Evolutionary conservation across 352 stramenopile genomes (phyloP), one percentile per base, ranked within the genome.

Genomic region (Globisporangium apiculatum): DNA sequence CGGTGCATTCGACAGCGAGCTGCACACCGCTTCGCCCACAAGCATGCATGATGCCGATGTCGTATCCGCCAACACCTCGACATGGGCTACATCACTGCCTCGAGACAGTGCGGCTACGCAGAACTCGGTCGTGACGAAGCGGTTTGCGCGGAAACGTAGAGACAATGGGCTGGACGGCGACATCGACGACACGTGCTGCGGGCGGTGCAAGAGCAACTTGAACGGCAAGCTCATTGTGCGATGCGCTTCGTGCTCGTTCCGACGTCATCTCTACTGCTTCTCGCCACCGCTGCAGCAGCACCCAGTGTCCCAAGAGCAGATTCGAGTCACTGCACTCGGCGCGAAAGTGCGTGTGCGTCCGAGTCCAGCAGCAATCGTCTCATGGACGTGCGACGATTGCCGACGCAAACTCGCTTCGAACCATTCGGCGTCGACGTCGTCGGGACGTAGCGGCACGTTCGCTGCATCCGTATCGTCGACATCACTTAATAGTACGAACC

Each of bases 261-360:
- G 69, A 0, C 76, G 76, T 24, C 80, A 89, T 55, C 57, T 89
- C 12, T 91, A 87, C 55, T 91, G 80, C 52, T 91, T 89, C 17
- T 64, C 67, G 10, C 80, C 80, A 5, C 76, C 78, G 43, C 64
- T 85, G 14, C 76, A 76, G 55, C 72, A 91, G 31, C 78, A 91
- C 38, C 80, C 78, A 4, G 75, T 66, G 10, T 69, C 79, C 9
- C 38, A 51, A 9, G 53, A 72, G 17, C 59, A 59, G 9, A 53
- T 69, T 36, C 17, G 59, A 7, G 35, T 52, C 31, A 57, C 60
- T 1, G 12, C 47, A 0, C 47, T 41, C n/a, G 53, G 53, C 31
- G 60, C 45, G 15, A 57, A 37, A 53, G 54, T 65, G 40, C 38
- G 17, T 7, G 18, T 57, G 31, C 40, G 35, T 11, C 60, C 60